Evolutionary conservation across 768 basidiomycete species (phyloP), one percentile per base, ranked within the genome.

Genomic region (Lactarius tabidus): DNA sequence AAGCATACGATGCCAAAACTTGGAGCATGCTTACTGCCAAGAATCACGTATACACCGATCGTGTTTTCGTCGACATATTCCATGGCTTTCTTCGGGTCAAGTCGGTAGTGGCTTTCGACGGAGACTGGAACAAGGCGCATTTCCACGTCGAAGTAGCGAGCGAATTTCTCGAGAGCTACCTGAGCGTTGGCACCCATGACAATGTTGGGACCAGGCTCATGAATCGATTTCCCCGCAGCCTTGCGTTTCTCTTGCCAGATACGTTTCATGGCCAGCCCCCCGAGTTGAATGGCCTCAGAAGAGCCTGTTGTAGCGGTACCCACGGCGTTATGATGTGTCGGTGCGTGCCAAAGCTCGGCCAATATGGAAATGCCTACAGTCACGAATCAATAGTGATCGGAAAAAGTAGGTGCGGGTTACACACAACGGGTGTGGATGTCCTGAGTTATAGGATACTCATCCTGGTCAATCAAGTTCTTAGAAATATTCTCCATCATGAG

Each of bases 251-350:
- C 84, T 71, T 89, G 88, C 87, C 87, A 89, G 62, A 81, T 73
- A 70, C 84, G 82, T 77, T 89, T 89, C 81, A 89, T 82, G 39
- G 87, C 87, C 17, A 89, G 78, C 43, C 87, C 88, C 9, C 86
- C 87, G 18, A 89, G 85, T 73, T 86, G 85, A 71, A 89, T 88
- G 5, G 88, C 87, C 74, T 89, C 87, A 5, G 83, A 86, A 6
- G 83, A 84, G 10, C 88, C 88, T 1, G 87, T 88, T 6, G 88
- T 89, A 6, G 87, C 87, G 0, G 87, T 87, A 1, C 87, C 87
- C 54, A 88, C 80, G 2, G 87, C 85, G 52, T 82, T 72, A 58
- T 80, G 76, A 18, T 76, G 71, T 39, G 80, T 78, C 29, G 84
- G 85, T 1, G 84, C 87, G 68, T 89, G 81, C 87, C 87, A 89